Percentiles rank a stretch among this genome's conserved stretches.
Conservation (phyloP, 2,329 filamentous ascomycete genomes). For the Neonectria coccinea region DNA sequence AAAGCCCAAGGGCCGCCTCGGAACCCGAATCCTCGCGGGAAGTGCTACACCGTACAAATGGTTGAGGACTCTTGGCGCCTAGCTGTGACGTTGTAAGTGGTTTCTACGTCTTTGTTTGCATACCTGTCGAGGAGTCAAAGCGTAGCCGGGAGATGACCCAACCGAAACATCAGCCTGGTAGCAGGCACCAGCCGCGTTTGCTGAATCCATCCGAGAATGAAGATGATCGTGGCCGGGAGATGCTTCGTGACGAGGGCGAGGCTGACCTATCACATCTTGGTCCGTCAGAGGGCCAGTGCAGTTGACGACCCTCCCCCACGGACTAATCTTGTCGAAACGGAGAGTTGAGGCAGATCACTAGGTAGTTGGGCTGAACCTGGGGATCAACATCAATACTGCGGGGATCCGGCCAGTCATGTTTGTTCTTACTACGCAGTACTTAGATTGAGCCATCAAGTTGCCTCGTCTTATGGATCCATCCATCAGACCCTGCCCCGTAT, state of each 20-base stretch:
- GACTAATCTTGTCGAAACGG: neutral
- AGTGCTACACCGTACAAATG: too few relatives aligned
- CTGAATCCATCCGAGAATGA: neutral
- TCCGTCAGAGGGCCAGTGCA: constrained; percentile 16
- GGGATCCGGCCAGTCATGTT: neutral
- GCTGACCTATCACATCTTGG: neutral
- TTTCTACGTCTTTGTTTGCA: neutral
- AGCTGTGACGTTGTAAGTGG: neutral
- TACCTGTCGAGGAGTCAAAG: neutral
- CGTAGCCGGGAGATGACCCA: neutral
- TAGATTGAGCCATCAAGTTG: neutral
- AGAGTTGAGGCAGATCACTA: neutral
- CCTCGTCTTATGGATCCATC: neutral
- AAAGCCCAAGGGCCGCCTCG: neutral
- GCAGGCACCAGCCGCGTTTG: neutral
- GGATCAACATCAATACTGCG: neutral
- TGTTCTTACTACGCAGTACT: neutral
- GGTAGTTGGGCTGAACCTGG: neutral
- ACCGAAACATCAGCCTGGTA: neutral
- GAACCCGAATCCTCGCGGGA: too few relatives aligned
- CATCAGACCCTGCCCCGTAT: neutral
- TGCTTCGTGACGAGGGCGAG: neutral
- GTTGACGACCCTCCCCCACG: constrained; percentile 1
- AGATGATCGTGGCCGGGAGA: neutral
- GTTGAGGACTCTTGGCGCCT: neutral